These are phyloP conservation scores for Jaltomata sinuosa DNA, from an alignment of 257 asterid species.

Conservation along the genomic window DNA sequence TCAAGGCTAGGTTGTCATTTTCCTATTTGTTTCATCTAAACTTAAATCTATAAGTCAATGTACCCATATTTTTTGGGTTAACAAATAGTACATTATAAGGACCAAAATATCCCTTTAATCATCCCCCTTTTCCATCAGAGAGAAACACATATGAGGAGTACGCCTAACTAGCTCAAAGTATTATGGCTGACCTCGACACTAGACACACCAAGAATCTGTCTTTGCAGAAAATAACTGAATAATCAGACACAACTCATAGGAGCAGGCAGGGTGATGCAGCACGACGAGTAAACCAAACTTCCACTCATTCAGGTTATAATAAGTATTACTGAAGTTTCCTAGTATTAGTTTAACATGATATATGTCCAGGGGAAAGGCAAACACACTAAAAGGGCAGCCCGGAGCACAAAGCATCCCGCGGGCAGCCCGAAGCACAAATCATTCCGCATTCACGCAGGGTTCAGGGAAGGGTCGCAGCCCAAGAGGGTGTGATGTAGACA, in stretches of 20 bases:
- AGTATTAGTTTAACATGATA: not conserved
- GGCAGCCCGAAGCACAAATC: not conserved
- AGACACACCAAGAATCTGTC: not conserved
- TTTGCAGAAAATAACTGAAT: not conserved
- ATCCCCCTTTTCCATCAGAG: not conserved
- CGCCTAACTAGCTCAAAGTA: not conserved
- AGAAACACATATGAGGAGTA: not conserved
- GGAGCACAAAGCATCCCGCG: not conserved
- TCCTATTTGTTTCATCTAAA: not conserved
- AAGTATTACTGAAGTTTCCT: not conserved
- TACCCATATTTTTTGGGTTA: not conserved
- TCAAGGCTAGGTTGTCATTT: not conserved
- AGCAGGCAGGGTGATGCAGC: not conserved
- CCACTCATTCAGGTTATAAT: not conserved
- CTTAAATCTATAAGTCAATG: not conserved
- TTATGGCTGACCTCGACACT: not conserved
- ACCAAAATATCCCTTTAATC: not conserved
- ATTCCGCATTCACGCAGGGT: not conserved
- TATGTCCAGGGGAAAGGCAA: not conserved
- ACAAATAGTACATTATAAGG: not conserved
- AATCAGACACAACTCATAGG: not conserved
- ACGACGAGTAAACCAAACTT: not conserved
- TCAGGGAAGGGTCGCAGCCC: not conserved
- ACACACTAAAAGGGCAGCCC: not conserved
- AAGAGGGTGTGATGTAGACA: not conserved